These are phyloP conservation scores for Solanum microdontum DNA, from an alignment of 257 asterid species.

Conservation along the genomic window DNA sequence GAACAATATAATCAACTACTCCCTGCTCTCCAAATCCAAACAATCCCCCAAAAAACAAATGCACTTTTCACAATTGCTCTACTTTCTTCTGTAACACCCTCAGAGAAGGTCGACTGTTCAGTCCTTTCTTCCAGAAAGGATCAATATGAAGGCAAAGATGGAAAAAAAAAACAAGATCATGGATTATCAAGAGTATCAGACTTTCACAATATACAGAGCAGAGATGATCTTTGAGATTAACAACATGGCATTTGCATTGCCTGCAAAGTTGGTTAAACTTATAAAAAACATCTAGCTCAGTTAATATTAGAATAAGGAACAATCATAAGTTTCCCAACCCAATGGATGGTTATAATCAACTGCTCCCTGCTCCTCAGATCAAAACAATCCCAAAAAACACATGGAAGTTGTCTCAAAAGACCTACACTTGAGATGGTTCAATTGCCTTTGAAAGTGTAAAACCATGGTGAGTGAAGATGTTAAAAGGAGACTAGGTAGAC, in stretches of 20 bases:
- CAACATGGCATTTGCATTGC: constrained; percentile 64
- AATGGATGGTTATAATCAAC: not conserved
- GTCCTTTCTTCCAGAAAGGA: not conserved
- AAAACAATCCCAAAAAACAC: not conserved
- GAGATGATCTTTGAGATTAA: not conserved
- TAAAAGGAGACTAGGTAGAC: not conserved
- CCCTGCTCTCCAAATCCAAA: not conserved
- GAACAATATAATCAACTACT: not conserved
- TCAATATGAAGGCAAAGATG: not conserved
- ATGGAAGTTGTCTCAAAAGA: not conserved
- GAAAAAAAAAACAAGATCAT: not conserved
- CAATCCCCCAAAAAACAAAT: not conserved
- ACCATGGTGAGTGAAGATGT: not conserved
- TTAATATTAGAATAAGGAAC: not conserved
- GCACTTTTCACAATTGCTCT: not conserved
- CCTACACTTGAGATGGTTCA: not conserved
- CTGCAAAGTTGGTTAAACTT: constrained; percentile 20
- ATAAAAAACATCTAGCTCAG: not conserved
- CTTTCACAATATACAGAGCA: not conserved
- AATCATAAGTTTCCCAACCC: not conserved
- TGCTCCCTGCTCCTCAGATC: not conserved
- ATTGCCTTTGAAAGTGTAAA: not conserved
- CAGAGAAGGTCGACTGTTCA: not conserved
- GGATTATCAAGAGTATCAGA: not conserved
- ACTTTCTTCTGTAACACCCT: not conserved